Evolutionary conservation across 345 rosid species (phyloP).

Genomic region (Salix koriyanagi): DNA sequence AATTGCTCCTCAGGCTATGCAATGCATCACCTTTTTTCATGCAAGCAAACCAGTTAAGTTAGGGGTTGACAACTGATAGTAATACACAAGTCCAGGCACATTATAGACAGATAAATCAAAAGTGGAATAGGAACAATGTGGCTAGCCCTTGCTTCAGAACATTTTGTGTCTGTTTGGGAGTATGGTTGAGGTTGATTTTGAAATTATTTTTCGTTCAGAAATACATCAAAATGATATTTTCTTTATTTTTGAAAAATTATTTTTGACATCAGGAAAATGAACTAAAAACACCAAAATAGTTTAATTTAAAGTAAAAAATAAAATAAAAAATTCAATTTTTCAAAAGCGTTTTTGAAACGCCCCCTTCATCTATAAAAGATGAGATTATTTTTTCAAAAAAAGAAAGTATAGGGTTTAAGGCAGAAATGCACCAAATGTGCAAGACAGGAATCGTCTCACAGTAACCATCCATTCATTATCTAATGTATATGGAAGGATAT

Average conservation of each 20-base stretch:
- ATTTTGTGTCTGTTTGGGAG: not conserved
- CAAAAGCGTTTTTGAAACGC: too few species aligned
- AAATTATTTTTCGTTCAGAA: too few species aligned
- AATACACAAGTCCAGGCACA: not conserved
- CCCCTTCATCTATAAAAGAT: too few species aligned
- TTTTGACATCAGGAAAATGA: too few species aligned
- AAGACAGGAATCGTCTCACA: not conserved
- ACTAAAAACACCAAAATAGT: too few species aligned
- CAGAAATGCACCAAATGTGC: not conserved
- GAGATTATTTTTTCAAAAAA: not conserved
- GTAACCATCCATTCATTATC: not conserved
- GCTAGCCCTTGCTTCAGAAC: not conserved
- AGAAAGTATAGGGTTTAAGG: not conserved
- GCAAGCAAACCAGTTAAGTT: not conserved
- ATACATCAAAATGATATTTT: too few species aligned
- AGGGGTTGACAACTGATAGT: not conserved
- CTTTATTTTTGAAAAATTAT: too few species aligned
- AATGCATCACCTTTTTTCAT: constrained; percentile 82
- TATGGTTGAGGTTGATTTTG: too few species aligned
- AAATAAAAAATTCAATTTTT: too few species aligned
- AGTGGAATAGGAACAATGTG: not conserved
- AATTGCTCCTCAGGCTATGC: constrained; percentile 68
- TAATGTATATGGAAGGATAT: not conserved
- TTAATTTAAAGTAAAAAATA: too few species aligned
- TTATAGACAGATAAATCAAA: not conserved